Percentiles rank a stretch among this genome's conserved stretches.
These are phyloP conservation scores for Podosphaera aphanis DNA, from an alignment of 2,329 filamentous ascomycete genomes.

Conservation along the genomic window DNA sequence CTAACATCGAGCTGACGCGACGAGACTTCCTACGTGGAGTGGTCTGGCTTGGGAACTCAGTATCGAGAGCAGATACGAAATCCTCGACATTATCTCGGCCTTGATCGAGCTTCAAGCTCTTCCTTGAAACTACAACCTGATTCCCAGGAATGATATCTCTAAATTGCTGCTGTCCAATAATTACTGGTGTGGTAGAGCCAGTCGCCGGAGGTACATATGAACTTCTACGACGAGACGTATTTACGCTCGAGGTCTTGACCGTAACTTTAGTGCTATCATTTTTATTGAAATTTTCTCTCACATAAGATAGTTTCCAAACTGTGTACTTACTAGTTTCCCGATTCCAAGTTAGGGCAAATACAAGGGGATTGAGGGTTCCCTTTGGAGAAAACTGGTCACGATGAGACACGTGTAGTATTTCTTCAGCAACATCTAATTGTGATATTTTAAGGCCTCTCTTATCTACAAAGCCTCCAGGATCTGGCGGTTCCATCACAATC, in stretches of 20 bases:
- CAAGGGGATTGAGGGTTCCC: conserved; percentile 26
- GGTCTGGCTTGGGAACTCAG: conserved; percentile 33
- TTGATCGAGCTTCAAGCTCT: conserved; percentile 8
- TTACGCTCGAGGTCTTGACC: conserved; percentile 12
- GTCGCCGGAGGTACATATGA: conserved; percentile 43
- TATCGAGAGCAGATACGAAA: conserved; percentile 46
- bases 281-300: conserved; percentile 36
- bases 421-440: conserved; percentile 53
- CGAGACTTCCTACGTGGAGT: conserved; percentile 38
- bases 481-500: conserved; percentile 35
- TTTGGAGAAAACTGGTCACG: conserved; percentile 26
- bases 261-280: conserved; percentile 13
- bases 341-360: conserved; percentile 64
- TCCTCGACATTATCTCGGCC: conserved; percentile 23
- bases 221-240: conserved; percentile 27
- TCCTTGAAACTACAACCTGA: conserved; percentile 4
- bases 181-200: conserved; percentile 51
- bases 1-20: conserved; percentile 75
- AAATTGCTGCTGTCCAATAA: conserved; percentile 32
- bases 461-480: conserved; percentile 18
- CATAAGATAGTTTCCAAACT: conserved; percentile 63
- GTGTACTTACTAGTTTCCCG: conserved; percentile 53
- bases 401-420: conserved; percentile 62
- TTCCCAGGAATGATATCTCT: conserved; percentile 51
- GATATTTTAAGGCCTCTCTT: conserved; percentile 19